These are phyloP conservation scores for Aspergillus unguis DNA, from an alignment of 2,329 filamentous ascomycete species.

Conservation along the genomic window DNA sequence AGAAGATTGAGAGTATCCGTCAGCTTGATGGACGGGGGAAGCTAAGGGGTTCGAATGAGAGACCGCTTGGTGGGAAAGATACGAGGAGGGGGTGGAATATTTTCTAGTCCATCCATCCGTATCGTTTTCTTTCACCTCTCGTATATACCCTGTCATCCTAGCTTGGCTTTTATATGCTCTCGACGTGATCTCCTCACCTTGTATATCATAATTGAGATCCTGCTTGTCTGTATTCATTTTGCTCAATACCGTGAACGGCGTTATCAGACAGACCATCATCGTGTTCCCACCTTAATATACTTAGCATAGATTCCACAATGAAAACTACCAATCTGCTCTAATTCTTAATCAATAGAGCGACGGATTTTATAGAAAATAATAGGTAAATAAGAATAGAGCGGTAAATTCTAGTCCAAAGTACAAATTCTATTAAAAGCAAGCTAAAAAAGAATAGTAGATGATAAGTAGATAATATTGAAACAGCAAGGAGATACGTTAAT, in stretches of 20 bases:
- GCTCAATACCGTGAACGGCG: neutral
- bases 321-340: neutral
- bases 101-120: slow-evolving; percentile 31
- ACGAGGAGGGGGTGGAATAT: slow-evolving; percentile 43
- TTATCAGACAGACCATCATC: neutral
- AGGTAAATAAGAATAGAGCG: no score
- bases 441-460: neutral
- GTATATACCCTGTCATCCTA: no score
- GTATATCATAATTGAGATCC: slow-evolving; percentile 4
- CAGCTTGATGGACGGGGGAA: slow-evolving; percentile 75
- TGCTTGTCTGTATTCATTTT: slow-evolving; percentile 2
- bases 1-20: slow-evolving; percentile 90
- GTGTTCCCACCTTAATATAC: neutral
- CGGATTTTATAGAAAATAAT: no score
- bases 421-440: neutral
- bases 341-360: neutral
- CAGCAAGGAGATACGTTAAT: slow-evolving; percentile 7
- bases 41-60: slow-evolving; percentile 42
- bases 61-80: slow-evolving; percentile 34
- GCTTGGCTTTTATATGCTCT: neutral
- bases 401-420: no score
- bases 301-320: neutral
- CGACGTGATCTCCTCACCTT: neutral
- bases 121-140: no score
- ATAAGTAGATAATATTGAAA: slow-evolving; percentile 5